Conservation (phyloP, 208 protist genomes). For the Crithidia mellificae region DNA sequence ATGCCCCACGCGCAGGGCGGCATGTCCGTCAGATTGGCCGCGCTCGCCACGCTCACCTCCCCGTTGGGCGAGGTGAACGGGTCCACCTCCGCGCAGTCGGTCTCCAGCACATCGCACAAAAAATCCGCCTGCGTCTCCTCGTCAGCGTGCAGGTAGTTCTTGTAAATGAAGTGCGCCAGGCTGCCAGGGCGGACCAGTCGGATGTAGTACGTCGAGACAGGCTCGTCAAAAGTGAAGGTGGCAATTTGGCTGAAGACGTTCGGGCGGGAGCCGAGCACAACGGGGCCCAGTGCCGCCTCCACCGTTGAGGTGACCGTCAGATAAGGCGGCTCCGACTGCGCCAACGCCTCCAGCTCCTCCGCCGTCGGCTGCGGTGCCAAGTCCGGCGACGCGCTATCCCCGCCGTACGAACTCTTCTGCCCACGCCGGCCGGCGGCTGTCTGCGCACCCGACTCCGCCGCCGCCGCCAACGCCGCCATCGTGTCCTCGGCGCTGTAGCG, state of each 20-base stretch:
- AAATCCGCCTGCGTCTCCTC: constrained; percentile 70
- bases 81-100: constrained; percentile 68
- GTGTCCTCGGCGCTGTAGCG: constrained; percentile 22
- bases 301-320: constrained; percentile 59
- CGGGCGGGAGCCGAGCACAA: constrained; percentile 55
- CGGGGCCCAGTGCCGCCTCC: constrained; percentile 58
- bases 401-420: neutral
- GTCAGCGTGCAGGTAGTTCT: constrained; percentile 60
- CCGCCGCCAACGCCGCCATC: constrained; percentile 18
- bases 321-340: constrained; percentile 51
- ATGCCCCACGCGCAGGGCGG: constrained; percentile 70
- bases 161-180: constrained; percentile 58
- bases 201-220: constrained; percentile 65
- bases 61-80: constrained; percentile 55
- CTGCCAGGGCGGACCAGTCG: constrained; percentile 51
- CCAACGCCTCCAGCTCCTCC: constrained; percentile 15
- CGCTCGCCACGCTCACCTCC: constrained; percentile 44
- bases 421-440: constrained; percentile 13
- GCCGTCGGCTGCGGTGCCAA: constrained; percentile 11
- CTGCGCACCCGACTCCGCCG: constrained; percentile 26
- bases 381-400: neutral
- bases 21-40: constrained; percentile 43
- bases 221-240: constrained; percentile 30
- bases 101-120: constrained; percentile 76
- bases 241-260: constrained; percentile 66